These are phyloP conservation scores for Cryphonectria parasitica DNA, from an alignment of 2,329 filamentous ascomycete genomes.

Conservation along the genomic window DNA sequence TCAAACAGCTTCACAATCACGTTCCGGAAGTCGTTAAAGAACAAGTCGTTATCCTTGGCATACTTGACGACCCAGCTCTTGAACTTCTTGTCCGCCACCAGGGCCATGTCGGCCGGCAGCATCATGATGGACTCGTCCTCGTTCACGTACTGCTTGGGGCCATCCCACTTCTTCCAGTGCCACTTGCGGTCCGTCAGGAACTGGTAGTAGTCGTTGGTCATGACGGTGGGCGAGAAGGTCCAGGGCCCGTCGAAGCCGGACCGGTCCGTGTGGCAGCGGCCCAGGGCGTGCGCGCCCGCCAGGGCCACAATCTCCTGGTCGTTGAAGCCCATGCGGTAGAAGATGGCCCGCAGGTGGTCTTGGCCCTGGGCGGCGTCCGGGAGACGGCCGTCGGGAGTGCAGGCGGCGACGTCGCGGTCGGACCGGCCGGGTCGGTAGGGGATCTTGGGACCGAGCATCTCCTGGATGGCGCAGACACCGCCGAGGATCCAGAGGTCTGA, in stretches of 20 bases:
- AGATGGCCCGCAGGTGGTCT: slow-evolving; percentile 87
- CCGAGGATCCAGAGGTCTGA: slow-evolving; percentile 95
- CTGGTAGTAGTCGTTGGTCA: slow-evolving; percentile 95
- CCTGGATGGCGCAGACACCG: slow-evolving; percentile 85
- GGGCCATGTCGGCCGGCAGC: slow-evolving; percentile 88
- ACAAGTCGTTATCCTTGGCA: slow-evolving; percentile 85
- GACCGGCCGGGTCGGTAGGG: slow-evolving; percentile 85
- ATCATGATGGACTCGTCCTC: slow-evolving; percentile 92
- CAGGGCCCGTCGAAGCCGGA: slow-evolving; percentile 88
- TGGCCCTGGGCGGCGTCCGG: slow-evolving; percentile 73
- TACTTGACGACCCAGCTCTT: slow-evolving; percentile 80
- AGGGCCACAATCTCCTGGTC: slow-evolving; percentile 96
- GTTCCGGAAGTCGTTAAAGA: slow-evolving; percentile 90
- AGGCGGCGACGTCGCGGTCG: slow-evolving; percentile 79
- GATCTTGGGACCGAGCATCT: slow-evolving; percentile 88
- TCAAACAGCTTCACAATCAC: slow-evolving; percentile 86
- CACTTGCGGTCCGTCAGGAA: slow-evolving; percentile 91
- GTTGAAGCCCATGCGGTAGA: slow-evolving; percentile 96
- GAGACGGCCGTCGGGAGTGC: slow-evolving; percentile 89
- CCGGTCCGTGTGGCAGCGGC: slow-evolving; percentile 87
- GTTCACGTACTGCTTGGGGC: slow-evolving; percentile 86
- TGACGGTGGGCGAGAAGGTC: slow-evolving; percentile 87
- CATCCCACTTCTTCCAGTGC: slow-evolving; percentile 88
- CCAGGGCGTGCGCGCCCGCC: slow-evolving; percentile 81
- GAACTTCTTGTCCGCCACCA: slow-evolving; percentile 89